A percentile compares a stretch with the other conserved stretches of the same genome.
phyloP scores from a whole-genome alignment of 441 rosid species.

The Pelargonium citronellum region DNA sequence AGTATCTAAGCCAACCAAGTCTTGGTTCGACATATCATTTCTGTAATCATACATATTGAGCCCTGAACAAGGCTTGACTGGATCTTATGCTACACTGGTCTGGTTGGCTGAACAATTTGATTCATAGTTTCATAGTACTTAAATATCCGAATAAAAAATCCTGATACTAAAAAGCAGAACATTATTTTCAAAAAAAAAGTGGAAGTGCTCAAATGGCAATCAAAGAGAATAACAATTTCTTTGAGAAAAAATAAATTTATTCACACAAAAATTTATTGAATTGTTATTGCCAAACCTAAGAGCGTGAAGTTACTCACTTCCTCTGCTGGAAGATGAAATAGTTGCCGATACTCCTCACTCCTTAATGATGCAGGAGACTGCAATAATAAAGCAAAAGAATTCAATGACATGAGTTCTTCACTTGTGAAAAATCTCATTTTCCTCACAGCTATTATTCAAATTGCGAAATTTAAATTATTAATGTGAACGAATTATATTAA shows the following conservation, averaged over 20 bases:
- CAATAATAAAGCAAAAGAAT: slow-evolving; percentile 16
- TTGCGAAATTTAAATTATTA: no score
- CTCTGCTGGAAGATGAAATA: slow-evolving; percentile 80
- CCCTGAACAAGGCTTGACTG: background rate
- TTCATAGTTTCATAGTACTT: background rate
- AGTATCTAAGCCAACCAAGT: background rate
- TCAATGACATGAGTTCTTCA: background rate
- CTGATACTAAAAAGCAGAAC: background rate
- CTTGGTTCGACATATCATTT: background rate
- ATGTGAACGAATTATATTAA: no score
- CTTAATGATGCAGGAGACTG: slow-evolving; percentile 46
- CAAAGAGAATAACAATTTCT: background rate
- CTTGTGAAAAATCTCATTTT: background rate
- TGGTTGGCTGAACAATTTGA: background rate
- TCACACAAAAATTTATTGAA: background rate
- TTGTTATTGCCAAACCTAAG: background rate
- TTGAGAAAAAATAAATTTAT: background rate
- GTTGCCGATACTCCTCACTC: slow-evolving; percentile 90
- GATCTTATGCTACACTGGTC: background rate
- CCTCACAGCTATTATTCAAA: slow-evolving; percentile 6
- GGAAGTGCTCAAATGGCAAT: background rate
- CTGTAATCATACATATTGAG: background rate
- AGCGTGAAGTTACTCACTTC: slow-evolving; percentile 50
- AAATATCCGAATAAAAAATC: background rate
- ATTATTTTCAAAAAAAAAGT: background rate